A percentile compares a stretch with the other conserved stretches of the same genome.
Evolutionary conservation across 2,329 filamentous ascomycete genomes (phyloP).

Genomic region (Meredithiella fracta): DNA sequence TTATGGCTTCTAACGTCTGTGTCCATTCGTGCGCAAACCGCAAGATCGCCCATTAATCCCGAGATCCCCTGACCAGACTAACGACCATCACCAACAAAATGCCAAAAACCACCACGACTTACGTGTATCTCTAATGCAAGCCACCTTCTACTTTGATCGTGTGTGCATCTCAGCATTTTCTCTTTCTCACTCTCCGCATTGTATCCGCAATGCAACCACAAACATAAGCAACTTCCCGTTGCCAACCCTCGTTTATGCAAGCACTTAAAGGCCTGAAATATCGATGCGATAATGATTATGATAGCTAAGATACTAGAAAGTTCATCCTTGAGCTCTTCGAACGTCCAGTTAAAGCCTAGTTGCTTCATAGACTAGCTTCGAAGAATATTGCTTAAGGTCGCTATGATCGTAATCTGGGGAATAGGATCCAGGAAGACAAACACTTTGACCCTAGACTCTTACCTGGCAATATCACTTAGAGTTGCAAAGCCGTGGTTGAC

Average conservation of each 20-base stretch:
- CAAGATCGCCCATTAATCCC: not conserved
- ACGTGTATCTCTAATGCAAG: not conserved
- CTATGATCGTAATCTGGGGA: too few relatives aligned
- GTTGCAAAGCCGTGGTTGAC: too few relatives aligned
- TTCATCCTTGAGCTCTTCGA: too few relatives aligned
- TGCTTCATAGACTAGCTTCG: too few relatives aligned
- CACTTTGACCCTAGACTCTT: not conserved
- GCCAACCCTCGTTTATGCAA: not conserved
- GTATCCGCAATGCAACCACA: not conserved
- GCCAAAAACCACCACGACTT: not conserved
- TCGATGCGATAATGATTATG: too few relatives aligned
- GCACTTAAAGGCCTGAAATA: conserved; percentile 7
- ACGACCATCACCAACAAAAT: not conserved
- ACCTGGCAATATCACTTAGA: too few relatives aligned
- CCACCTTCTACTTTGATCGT: not conserved
- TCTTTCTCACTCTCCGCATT: too few relatives aligned
- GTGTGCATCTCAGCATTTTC: not conserved
- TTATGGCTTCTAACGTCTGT: not conserved
- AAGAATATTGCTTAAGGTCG: too few relatives aligned
- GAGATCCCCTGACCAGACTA: not conserved
- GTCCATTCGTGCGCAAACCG: not conserved
- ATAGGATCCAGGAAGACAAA: too few relatives aligned
- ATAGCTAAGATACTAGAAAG: too few relatives aligned
- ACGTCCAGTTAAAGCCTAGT: too few relatives aligned
- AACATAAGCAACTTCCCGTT: not conserved